A percentile compares a stretch with the other conserved stretches of the same genome.
phyloP scores from a whole-genome alignment of 441 rosid genomes.

The California macrophylla region DNA sequence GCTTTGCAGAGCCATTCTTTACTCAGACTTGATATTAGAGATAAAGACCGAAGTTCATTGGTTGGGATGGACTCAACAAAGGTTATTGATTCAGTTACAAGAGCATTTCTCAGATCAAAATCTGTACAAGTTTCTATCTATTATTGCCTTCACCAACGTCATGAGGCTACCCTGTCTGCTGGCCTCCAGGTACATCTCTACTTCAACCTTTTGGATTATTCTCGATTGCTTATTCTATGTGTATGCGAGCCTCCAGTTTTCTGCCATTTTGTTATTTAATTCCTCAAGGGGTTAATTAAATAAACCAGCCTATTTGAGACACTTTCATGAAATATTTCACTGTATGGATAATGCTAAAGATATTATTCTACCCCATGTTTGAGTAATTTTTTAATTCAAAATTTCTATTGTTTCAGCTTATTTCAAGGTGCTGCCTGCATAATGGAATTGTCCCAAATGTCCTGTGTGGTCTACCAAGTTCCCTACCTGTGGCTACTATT shows the following conservation, averaged over 20 bases:
- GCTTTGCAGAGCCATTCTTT: conserved; percentile 45
- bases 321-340: background rate
- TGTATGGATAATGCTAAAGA: background rate
- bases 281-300: conserved; percentile 3
- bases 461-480: conserved; percentile 85
- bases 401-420: conserved; percentile 44
- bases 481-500: conserved; percentile 69
- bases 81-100: conserved; percentile 59
- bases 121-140: conserved; percentile 63
- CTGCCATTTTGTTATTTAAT: background rate
- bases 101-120: conserved; percentile 67
- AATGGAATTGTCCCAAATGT: conserved; percentile 62
- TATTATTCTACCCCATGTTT: conserved; percentile 10
- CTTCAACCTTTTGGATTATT: conserved; percentile 7
- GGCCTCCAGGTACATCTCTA: conserved; percentile 58
- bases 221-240: background rate
- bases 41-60: conserved; percentile 48
- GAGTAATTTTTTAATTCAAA: background rate
- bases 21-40: conserved; percentile 48
- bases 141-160: conserved; percentile 72
- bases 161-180: conserved; percentile 52
- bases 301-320: conserved; percentile 9
- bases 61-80: conserved; percentile 49
- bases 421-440: conserved; percentile 84
- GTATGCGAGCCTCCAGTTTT: background rate